Evolutionary conservation across 345 rosid species (phyloP).

Genomic region (Ceriops zippeliana): DNA sequence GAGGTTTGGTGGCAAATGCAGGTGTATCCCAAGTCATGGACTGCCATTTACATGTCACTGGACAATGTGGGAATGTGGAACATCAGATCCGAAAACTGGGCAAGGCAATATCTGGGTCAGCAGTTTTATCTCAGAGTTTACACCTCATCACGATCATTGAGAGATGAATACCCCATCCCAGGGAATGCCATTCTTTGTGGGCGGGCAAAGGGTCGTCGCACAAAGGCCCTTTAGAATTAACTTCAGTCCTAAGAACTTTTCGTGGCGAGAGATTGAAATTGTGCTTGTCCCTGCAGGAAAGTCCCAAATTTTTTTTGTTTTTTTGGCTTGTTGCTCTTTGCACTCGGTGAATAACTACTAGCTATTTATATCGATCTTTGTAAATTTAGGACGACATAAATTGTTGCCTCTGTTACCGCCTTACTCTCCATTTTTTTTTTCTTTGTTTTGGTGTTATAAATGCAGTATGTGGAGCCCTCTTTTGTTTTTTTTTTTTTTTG

Average conservation of each 20-base stretch:
- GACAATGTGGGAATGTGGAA: slow-evolving; percentile 86
- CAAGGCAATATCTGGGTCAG: slow-evolving; percentile 61
- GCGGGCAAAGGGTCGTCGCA: slow-evolving; percentile 62
- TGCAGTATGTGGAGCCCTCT: too few relatives aligned
- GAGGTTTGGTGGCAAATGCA: slow-evolving; percentile 15
- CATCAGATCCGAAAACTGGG: slow-evolving; percentile 69
- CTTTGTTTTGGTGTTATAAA: too few relatives aligned
- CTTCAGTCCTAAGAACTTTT: not conserved
- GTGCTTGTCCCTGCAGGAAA: slow-evolving; percentile 14
- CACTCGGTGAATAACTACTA: too few relatives aligned
- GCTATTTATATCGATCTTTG: too few relatives aligned
- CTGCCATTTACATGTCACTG: slow-evolving; percentile 59
- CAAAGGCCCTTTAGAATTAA: slow-evolving; percentile 47
- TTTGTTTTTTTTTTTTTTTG: too few relatives aligned
- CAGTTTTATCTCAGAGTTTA: slow-evolving; percentile 59
- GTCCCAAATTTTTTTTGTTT: not conserved
- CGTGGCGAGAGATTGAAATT: slow-evolving; percentile 63
- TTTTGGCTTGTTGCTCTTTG: too few relatives aligned
- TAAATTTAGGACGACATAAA: too few relatives aligned
- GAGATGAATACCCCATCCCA: slow-evolving; percentile 64
- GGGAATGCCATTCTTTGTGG: slow-evolving; percentile 60
- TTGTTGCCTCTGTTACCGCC: too few relatives aligned
- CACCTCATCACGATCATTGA: slow-evolving; percentile 49
- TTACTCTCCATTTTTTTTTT: too few relatives aligned
- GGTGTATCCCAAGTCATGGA: slow-evolving; percentile 74